A percentile compares a stretch with the other conserved stretches of the same genome.
These are phyloP conservation scores for Pythium scleroteichum DNA, from an alignment of 352 stramenopile species.

Conservation along the genomic window DNA sequence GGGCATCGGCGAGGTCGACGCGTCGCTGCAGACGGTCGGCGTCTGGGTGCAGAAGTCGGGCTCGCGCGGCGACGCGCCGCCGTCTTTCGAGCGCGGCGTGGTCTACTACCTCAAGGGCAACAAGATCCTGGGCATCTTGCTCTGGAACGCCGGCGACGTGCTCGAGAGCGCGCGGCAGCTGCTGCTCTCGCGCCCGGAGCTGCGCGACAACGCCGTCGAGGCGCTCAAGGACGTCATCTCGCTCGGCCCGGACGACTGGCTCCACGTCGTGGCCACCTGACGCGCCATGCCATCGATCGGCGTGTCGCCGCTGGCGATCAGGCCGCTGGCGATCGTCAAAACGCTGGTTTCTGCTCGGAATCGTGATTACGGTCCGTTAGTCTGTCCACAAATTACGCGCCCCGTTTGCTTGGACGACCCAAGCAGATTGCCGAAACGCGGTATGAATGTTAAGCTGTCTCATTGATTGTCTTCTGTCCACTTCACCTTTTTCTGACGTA, in stretches of 20 bases:
- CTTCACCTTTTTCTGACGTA: too few species aligned
- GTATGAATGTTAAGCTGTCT: too few species aligned
- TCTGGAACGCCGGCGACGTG: conserved; percentile 89
- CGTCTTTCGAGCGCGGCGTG: conserved; percentile 74
- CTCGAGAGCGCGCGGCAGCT: conserved; percentile 85
- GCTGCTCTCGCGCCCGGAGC: conserved; percentile 67
- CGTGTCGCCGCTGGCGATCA: not conserved
- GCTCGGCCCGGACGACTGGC: conserved; percentile 87
- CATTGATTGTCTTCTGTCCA: too few species aligned
- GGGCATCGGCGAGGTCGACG: conserved; percentile 86
- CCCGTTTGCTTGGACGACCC: too few species aligned
- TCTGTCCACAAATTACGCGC: too few species aligned
- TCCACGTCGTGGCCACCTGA: conserved; percentile 50
- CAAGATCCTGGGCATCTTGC: conserved; percentile 89
- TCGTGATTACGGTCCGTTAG: too few species aligned
- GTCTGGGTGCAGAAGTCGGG: conserved; percentile 72
- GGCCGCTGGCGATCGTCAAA: not conserved
- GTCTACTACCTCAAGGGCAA: conserved; percentile 92
- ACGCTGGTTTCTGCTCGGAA: not conserved
- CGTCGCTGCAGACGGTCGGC: conserved; percentile 68
- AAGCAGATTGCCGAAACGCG: too few species aligned
- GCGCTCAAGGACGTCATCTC: conserved; percentile 84
- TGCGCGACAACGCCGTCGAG: conserved; percentile 71
- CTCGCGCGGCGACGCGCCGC: conserved; percentile 14
- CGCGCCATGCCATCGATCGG: too few species aligned